Conservation (phyloP, 495 filamentous ascomycete species). For the Penicillium alfredii region DNA sequence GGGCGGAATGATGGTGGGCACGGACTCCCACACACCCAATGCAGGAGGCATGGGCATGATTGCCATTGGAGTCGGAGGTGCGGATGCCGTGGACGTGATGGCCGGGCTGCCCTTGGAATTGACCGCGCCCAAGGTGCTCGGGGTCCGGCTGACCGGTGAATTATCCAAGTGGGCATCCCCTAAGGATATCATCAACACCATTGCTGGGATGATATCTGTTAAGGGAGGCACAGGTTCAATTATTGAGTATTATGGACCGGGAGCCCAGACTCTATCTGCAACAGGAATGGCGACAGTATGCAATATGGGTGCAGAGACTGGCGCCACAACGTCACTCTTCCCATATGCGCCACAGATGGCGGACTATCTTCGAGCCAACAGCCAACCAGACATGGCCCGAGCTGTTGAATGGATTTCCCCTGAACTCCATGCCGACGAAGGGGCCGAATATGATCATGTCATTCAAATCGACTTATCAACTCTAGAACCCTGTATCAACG, state of each 20-base stretch:
- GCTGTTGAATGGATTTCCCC: conserved; percentile 38
- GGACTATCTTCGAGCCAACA: conserved; percentile 76
- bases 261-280: conserved; percentile 80
- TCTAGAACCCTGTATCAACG: conserved; percentile 95
- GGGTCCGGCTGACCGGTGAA: conserved; percentile 77
- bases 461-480: conserved; percentile 84
- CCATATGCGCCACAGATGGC: conserved; percentile 65
- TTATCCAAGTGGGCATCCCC: conserved; percentile 87
- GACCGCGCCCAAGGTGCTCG: conserved; percentile 85
- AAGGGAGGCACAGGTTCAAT: conserved; percentile 91
- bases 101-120: conserved; percentile 96
- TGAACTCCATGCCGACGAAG: conserved; percentile 66
- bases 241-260: conserved; percentile 87
- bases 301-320: conserved; percentile 93
- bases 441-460: conserved; percentile 79
- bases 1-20: conserved; percentile 98
- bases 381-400: conserved; percentile 64
- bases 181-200: conserved; percentile 87
- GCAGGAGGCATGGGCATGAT: conserved; percentile 88
- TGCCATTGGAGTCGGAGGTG: conserved; percentile 95
- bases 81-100: conserved; percentile 96
- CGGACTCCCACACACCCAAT: conserved; percentile 96
- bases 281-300: conserved; percentile 90
- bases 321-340: conserved; percentile 94
- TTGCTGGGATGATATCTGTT: conserved; percentile 90